Evolutionary conservation across 2,329 filamentous ascomycete genomes (phyloP).

Genomic region (Xylaria sp.): DNA sequence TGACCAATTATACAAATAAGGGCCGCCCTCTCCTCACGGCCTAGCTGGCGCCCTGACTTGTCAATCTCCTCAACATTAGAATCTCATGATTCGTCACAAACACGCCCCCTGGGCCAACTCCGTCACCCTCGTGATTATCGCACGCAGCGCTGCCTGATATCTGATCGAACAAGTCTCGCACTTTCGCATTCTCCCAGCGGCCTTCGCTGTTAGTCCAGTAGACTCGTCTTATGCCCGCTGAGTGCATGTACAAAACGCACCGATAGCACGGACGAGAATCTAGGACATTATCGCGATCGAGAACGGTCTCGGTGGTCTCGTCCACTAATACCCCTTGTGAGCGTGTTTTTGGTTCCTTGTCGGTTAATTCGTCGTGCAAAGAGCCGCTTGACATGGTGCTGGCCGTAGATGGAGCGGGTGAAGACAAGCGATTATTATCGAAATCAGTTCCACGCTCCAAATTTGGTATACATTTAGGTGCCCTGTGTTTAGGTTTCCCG

Average conservation of each 20-base stretch:
- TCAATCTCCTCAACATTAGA: constrained; percentile 43
- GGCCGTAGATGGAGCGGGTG: constrained; percentile 1
- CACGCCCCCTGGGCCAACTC: constrained; percentile 36
- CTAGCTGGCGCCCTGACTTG: neutral
- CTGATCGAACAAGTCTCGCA: constrained; percentile 50
- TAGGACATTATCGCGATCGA: constrained; percentile 26
- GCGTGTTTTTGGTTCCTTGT: constrained; percentile 13
- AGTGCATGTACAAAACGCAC: constrained; percentile 54
- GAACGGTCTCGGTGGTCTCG: neutral
- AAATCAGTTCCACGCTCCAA: neutral
- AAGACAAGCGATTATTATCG: neutral
- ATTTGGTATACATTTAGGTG: neutral
- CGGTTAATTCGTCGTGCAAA: constrained; percentile 50
- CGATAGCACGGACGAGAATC: constrained; percentile 55
- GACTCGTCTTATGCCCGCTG: constrained; percentile 53
- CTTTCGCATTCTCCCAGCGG: constrained; percentile 53
- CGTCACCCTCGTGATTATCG: constrained; percentile 21
- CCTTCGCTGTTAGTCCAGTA: constrained; percentile 55
- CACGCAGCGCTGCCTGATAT: constrained; percentile 39
- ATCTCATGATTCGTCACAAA: constrained; percentile 59
- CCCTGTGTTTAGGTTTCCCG: neutral
- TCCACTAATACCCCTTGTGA: neutral
- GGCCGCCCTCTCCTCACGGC: too few relatives aligned
- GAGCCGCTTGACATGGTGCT: constrained; percentile 36
- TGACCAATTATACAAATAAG: neutral